Percentiles rank a stretch among this genome's conserved stretches.
Conservation (phyloP, 257 asterid genomes). For the Henckelia pumila region DNA sequence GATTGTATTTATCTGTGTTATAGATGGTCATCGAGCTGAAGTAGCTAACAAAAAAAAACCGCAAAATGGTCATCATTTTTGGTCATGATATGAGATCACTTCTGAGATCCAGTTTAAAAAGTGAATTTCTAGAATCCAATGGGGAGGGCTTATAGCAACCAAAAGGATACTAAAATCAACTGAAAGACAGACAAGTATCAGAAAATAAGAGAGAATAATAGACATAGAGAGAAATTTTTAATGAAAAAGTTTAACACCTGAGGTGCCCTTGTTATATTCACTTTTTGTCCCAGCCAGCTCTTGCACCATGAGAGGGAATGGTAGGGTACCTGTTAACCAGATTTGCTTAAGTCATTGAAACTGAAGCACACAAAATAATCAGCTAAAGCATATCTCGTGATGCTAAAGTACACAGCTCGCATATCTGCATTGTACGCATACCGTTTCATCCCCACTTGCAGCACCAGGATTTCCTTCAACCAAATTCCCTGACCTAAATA, state of each 20-base stretch:
- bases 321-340: constrained; percentile 72
- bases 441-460: constrained; percentile 97
- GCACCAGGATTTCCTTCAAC: constrained; percentile 92
- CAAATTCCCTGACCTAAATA: constrained; percentile 81
- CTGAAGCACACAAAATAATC: constrained; percentile 14
- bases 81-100: not conserved
- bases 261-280: constrained; percentile 95
- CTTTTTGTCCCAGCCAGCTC: constrained; percentile 91
- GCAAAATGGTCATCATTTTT: too few species aligned
- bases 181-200: too few species aligned
- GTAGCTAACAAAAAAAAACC: too few species aligned
- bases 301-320: constrained; percentile 99
- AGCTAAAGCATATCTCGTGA: constrained; percentile 2
- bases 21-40: too few species aligned
- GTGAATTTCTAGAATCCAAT: not conserved
- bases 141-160: not conserved
- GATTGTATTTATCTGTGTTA: too few species aligned
- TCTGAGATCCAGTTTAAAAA: too few species aligned
- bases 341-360: constrained; percentile 27
- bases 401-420: constrained; percentile 16
- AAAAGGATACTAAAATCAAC: too few species aligned
- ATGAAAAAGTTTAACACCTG: constrained; percentile 52
- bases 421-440: constrained; percentile 31
- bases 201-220: too few species aligned
- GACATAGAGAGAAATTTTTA: too few species aligned